Conservation (phyloP, 1,284 basidiomycete genomes). For the Boletellus dicymbophilus region DNA sequence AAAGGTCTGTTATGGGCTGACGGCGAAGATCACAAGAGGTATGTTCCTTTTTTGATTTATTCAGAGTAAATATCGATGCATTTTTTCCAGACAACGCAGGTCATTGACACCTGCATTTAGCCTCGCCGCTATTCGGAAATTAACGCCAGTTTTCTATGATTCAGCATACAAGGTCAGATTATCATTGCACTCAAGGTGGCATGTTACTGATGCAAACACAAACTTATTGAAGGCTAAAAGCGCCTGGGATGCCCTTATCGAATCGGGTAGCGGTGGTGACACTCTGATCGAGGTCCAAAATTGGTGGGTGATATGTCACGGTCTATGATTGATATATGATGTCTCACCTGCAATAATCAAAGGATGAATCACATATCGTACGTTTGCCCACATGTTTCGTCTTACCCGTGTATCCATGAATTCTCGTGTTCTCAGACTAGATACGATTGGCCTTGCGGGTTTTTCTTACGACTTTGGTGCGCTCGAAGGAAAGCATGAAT, state of each 20-base stretch:
- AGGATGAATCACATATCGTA: neutral
- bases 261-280: neutral
- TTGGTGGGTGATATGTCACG: neutral
- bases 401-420: neutral
- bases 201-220: neutral
- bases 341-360: neutral
- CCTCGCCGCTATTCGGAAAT: neutral
- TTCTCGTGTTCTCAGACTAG: neutral
- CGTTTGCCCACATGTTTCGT: neutral
- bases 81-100: neutral
- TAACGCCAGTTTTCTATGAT: neutral
- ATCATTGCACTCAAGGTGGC: no score
- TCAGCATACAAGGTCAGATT: neutral
- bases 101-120: neutral
- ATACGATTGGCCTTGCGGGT: neutral
- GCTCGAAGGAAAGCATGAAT: neutral
- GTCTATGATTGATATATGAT: neutral
- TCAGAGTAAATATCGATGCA: neutral
- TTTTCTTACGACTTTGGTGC: neutral
- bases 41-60: conserved; percentile 7
- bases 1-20: conserved; percentile 15
- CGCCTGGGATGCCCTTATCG: neutral
- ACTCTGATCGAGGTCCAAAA: neutral
- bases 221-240: neutral
- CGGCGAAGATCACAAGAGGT: conserved; percentile 19